Evolutionary conservation across 1,139 yeast species (phyloP).

Genomic region (Candida glucosophila): DNA sequence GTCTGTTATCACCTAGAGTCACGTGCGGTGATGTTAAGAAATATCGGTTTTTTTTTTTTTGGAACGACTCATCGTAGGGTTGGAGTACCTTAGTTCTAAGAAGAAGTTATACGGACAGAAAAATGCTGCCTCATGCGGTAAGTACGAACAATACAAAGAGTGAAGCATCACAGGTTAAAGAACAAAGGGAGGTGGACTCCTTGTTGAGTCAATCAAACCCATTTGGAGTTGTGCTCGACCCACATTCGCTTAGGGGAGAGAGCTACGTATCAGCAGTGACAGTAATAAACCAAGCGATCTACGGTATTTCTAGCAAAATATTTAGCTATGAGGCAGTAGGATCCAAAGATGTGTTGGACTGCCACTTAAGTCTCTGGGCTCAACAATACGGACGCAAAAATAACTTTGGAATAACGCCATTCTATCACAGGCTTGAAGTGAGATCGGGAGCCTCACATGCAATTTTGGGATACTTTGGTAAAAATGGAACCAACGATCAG

Average conservation of each 20-base stretch:
- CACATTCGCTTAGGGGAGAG: conserved; percentile 40
- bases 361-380: conserved; percentile 56
- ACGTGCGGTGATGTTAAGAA: background rate
- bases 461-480: conserved; percentile 62
- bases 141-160: too few species aligned
- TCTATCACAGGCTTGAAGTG: conserved; percentile 55
- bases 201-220: conserved; percentile 16
- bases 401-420: conserved; percentile 49
- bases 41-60: too few species aligned
- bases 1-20: background rate
- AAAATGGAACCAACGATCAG: conserved; percentile 32
- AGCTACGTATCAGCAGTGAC: conserved; percentile 56
- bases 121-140: too few species aligned
- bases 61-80: too few species aligned
- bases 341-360: conserved; percentile 51
- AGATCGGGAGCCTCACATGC: conserved; percentile 82
- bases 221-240: conserved; percentile 54
- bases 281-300: conserved; percentile 58
- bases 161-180: background rate
- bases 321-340: conserved; percentile 68
- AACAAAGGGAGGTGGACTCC: background rate
- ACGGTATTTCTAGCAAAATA: conserved; percentile 52
- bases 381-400: conserved; percentile 41
- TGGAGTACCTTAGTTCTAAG: too few species aligned
- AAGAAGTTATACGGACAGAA: too few species aligned